Percentiles rank a stretch among this genome's conserved stretches.
These are phyloP conservation scores for Termitomyces sp. DNA, from an alignment of 1,284 basidiomycete genomes.

Conservation along the genomic window DNA sequence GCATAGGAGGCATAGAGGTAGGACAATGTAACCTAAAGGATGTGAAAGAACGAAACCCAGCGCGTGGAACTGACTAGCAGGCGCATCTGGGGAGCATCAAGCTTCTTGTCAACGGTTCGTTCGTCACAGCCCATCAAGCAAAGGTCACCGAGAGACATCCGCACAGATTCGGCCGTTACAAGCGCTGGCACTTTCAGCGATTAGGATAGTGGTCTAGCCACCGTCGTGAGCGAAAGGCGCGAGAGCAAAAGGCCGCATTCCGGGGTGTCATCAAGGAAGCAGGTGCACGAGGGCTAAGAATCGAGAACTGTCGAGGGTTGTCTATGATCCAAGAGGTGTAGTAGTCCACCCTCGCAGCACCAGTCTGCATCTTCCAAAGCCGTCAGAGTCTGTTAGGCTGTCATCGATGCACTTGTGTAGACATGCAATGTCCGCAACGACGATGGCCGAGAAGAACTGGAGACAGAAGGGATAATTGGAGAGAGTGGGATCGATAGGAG, in stretches of 20 bases:
- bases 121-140: slow-evolving; percentile 16
- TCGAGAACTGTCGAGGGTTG: slow-evolving; percentile 8
- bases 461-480: slow-evolving; percentile 11
- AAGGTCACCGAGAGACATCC: slow-evolving; percentile 11
- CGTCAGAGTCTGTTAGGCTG: slow-evolving; percentile 14
- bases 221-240: slow-evolving; percentile 16
- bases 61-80: slow-evolving; percentile 16
- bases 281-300: slow-evolving; percentile 10
- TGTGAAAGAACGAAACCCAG: slow-evolving; percentile 11
- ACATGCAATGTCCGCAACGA: slow-evolving; percentile 23
- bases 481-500: slow-evolving; percentile 9
- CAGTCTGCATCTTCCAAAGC: slow-evolving; percentile 23
- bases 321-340: slow-evolving; percentile 14
- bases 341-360: slow-evolving; percentile 25
- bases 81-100: slow-evolving; percentile 23
- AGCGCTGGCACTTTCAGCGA: slow-evolving; percentile 15
- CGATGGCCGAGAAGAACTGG: slow-evolving; percentile 15
- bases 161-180: slow-evolving; percentile 1
- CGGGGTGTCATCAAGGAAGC: slow-evolving; percentile 3
- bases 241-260: slow-evolving; percentile 14
- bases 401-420: slow-evolving; percentile 18
- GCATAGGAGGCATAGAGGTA: slow-evolving; percentile 22
- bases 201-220: slow-evolving; percentile 22
- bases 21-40: slow-evolving; percentile 13
- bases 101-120: slow-evolving; percentile 22